phyloP scores from a whole-genome alignment of 441 rosid species.

The Eutrema salsugineum region DNA sequence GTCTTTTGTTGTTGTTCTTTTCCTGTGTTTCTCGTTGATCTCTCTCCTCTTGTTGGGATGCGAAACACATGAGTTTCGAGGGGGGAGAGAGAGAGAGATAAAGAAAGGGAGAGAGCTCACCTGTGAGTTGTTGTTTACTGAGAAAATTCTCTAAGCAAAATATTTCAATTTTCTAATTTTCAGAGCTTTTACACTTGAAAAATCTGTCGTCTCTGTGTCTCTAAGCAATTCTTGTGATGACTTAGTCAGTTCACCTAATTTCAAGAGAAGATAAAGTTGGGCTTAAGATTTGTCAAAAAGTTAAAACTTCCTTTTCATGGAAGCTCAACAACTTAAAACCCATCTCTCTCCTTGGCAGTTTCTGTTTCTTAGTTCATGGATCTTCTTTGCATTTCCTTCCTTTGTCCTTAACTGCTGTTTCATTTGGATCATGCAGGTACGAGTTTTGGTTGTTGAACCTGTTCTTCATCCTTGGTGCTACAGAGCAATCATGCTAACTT shows the following conservation, averaged over 20 bases:
- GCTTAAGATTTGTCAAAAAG: slow-evolving; percentile 28
- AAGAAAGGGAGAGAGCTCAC: slow-evolving; percentile 3
- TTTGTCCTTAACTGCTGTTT: slow-evolving; percentile 14
- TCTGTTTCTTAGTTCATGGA: slow-evolving; percentile 7
- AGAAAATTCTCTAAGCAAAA: not conserved
- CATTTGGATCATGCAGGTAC: slow-evolving; percentile 6
- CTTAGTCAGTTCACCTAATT: slow-evolving; percentile 23
- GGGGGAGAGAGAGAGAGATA: not conserved
- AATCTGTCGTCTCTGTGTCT: slow-evolving; percentile 21
- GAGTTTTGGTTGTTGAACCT: not conserved
- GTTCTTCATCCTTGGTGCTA: not conserved
- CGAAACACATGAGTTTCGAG: slow-evolving; percentile 21
- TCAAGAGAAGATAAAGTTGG: slow-evolving; percentile 15
- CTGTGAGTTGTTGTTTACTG: slow-evolving; percentile 12
- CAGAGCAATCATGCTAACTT: slow-evolving; percentile 20
- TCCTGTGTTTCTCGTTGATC: slow-evolving; percentile 4
- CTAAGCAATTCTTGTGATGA: slow-evolving; percentile 20
- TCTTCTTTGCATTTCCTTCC: slow-evolving; percentile 29
- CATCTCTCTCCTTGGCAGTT: slow-evolving; percentile 19
- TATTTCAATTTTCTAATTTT: slow-evolving; percentile 1
- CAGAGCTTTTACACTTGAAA: slow-evolving; percentile 28
- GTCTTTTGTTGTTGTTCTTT: slow-evolving; percentile 13
- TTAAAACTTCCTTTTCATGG: slow-evolving; percentile 31
- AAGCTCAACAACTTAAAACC: slow-evolving; percentile 27
- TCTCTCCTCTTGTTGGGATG: slow-evolving; percentile 20